These are phyloP conservation scores for Eucalyptus polyanthemos DNA, from an alignment of 345 rosid species.

Conservation along the genomic window DNA sequence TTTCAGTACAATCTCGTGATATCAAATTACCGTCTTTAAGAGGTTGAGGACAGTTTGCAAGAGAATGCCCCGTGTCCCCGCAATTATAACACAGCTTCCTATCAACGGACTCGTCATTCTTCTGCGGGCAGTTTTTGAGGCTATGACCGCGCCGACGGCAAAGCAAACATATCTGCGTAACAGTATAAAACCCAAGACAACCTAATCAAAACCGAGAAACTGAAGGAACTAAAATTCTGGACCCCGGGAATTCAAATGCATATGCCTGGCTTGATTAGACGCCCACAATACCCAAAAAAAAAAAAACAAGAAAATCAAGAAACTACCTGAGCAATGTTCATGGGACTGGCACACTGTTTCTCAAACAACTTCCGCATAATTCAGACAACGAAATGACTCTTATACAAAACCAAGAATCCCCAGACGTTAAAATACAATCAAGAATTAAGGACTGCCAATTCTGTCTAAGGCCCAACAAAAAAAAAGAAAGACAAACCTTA, in stretches of 20 bases:
- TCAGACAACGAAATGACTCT: not conserved
- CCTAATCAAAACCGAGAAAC: not conserved
- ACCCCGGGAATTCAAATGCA: not conserved
- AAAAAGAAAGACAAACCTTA: conserved; percentile 33
- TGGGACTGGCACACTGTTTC: not conserved
- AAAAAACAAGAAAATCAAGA: not conserved
- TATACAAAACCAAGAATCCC: not conserved
- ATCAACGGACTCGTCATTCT: conserved; percentile 38
- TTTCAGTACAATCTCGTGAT: not conserved
- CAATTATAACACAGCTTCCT: conserved; percentile 80
- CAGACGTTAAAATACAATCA: not conserved
- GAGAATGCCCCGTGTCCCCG: conserved; percentile 76
- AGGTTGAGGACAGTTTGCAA: conserved; percentile 61
- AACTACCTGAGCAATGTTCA: not conserved
- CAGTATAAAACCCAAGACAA: not conserved
- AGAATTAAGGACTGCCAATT: not conserved
- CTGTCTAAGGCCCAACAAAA: not conserved
- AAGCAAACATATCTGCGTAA: conserved; percentile 68
- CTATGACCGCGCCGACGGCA: conserved; percentile 84
- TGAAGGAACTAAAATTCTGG: not conserved
- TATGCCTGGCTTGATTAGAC: not conserved
- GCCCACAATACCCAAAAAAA: not conserved
- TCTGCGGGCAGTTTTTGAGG: conserved; percentile 68
- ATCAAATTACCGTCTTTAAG: conserved; percentile 53
- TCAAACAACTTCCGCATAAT: not conserved